Evolutionary conservation across 2,329 filamentous ascomycete genomes (phyloP), one percentile per base, ranked within the genome.

Genomic region (Trematosphaeria pertusa): DNA sequence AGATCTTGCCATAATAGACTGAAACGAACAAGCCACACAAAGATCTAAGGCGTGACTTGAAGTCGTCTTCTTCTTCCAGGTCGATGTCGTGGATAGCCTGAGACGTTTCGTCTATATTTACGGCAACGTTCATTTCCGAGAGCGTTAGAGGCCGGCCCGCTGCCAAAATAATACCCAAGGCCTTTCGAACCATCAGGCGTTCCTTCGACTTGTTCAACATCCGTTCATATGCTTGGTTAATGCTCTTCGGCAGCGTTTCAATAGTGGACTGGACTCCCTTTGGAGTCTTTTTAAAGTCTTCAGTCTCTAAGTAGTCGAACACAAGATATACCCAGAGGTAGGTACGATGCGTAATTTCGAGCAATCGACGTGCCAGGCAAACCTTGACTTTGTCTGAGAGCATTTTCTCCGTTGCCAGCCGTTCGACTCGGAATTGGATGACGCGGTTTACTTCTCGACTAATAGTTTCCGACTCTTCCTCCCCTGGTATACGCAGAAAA

Each of bases 301-400:
- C 39, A 6, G 6, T 36, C 40, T 38, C 19, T 38, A 50, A 50
- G 3, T 71, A 52, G 8, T 67, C 50, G 2, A 76, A 52, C 0
- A 54, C 70, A 0, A 75, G 63, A 46, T 63, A 44, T 1, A 75
- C 59, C 74, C 74, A 76, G 0, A 76, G 63, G 48, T 76, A 77
- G 1, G 72, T 77, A 7, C 68, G 60, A 20, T 74, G 56, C 2
- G 60, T 39, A 37, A 65, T 58, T 12, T 38, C 3, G 12, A 57
- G 64, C 1, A 77, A 61, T 3, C 59, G 40, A 3, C 64, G 38
- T 3, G 49, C 19, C 9, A 74, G 33, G 21, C 19, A 30, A 8
- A 10, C 26, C 11, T 19, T 7, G 12, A 32, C 37, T 19, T 43
- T 37, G 11, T 17, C 14, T 7, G 8, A 6, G 26, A 43, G 34